phyloP scores from a whole-genome alignment of 2,329 filamentous ascomycete genomes.

The Colletotrichum truncatum region DNA sequence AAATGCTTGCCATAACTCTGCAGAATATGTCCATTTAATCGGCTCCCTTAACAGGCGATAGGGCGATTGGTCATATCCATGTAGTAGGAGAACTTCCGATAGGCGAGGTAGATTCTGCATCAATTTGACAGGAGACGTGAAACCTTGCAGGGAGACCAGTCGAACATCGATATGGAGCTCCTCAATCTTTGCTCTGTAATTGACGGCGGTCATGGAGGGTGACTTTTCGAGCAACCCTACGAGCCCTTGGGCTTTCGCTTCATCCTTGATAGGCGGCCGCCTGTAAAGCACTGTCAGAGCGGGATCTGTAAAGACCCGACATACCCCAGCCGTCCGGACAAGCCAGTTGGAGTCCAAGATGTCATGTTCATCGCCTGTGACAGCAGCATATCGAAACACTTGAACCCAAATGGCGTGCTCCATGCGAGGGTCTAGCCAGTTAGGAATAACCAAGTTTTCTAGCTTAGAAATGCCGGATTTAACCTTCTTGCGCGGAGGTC shows the following conservation, averaged over 20 bases:
- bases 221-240: slow-evolving; percentile 64
- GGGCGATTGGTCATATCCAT: slow-evolving; percentile 73
- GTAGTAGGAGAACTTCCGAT: slow-evolving; percentile 75
- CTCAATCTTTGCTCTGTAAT: slow-evolving; percentile 78
- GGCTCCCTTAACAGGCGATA: slow-evolving; percentile 66
- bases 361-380: slow-evolving; percentile 38
- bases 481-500: not conserved
- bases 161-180: slow-evolving; percentile 77
- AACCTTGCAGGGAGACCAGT: slow-evolving; percentile 63
- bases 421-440: slow-evolving; percentile 64
- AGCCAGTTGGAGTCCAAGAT: slow-evolving; percentile 68
- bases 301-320: slow-evolving; percentile 74
- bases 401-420: slow-evolving; percentile 75
- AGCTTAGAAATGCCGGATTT: not conserved
- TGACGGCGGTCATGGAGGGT: slow-evolving; percentile 57
- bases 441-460: slow-evolving; percentile 49
- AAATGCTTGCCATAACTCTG: slow-evolving; percentile 72
- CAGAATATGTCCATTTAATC: slow-evolving; percentile 76
- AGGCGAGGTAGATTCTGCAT: slow-evolving; percentile 73
- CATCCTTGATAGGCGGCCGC: slow-evolving; percentile 68
- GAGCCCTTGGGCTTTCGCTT: slow-evolving; percentile 54
- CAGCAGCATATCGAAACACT: slow-evolving; percentile 75
- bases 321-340: slow-evolving; percentile 68
- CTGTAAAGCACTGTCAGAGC: slow-evolving; percentile 78
- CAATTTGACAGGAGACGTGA: slow-evolving; percentile 58